A percentile compares a stretch with the other conserved stretches of the same genome.
These are phyloP conservation scores for Prunus mume DNA, from an alignment of 306 rosid species.

Conservation along the genomic window DNA sequence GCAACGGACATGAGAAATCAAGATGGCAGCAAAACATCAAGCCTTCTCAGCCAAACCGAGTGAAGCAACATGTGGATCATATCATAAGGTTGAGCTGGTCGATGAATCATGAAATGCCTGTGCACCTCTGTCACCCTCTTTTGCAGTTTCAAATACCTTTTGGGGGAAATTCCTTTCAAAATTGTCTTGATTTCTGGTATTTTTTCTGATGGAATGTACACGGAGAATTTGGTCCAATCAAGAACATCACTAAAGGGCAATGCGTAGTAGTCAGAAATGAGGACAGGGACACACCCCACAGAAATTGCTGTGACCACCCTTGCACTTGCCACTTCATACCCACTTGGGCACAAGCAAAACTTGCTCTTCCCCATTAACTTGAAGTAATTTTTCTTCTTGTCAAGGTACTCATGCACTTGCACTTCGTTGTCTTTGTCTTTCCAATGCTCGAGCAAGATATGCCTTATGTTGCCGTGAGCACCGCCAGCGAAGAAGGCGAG, in stretches of 20 bases:
- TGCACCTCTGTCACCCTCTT: conserved; percentile 43
- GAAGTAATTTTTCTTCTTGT: conserved; percentile 27
- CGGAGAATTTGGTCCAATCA: conserved; percentile 58
- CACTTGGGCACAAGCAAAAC: conserved; percentile 82
- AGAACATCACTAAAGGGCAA: conserved; percentile 69
- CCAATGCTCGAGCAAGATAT: conserved; percentile 47
- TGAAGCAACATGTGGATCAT: conserved; percentile 73
- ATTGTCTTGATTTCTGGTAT: conserved; percentile 54
- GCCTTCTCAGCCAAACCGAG: conserved; percentile 73
- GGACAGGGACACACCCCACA: conserved; percentile 66
- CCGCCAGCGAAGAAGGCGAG: conserved; percentile 82
- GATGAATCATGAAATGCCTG: conserved; percentile 53
- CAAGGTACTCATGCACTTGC: conserved; percentile 58
- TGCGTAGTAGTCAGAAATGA: conserved; percentile 49
- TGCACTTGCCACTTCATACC: conserved; percentile 82
- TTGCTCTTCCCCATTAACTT: conserved; percentile 44
- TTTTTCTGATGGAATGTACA: conserved; percentile 41
- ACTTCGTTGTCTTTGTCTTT: conserved; percentile 53
- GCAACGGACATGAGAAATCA: not conserved
- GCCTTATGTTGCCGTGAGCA: conserved; percentile 52
- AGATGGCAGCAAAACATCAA: conserved; percentile 32
- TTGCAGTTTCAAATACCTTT: conserved; percentile 44
- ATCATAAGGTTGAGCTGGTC: conserved; percentile 58
- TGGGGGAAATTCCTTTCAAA: conserved; percentile 30
- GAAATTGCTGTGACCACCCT: conserved; percentile 59